These are phyloP conservation scores for Talaromyces amestolkiae DNA, from an alignment of 2,329 filamentous ascomycete genomes.

Conservation along the genomic window DNA sequence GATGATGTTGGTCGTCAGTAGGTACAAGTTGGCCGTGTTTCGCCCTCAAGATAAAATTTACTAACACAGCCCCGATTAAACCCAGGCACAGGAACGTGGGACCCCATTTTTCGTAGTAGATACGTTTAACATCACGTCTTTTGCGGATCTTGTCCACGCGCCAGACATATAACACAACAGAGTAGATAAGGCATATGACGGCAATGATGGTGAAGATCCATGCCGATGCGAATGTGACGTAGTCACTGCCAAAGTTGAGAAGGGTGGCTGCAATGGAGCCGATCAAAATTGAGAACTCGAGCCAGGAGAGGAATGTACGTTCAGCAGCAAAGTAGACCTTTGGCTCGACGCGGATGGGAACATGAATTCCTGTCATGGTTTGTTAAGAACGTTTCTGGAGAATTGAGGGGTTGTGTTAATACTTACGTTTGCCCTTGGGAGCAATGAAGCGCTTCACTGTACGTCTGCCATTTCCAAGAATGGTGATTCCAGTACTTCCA, in stretches of 20 bases:
- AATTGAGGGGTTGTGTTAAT: neutral
- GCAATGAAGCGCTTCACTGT: slow-evolving; percentile 57
- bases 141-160: slow-evolving; percentile 80
- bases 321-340: slow-evolving; percentile 98
- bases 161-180: slow-evolving; percentile 81
- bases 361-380: slow-evolving; percentile 69
- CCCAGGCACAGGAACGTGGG: slow-evolving; percentile 73
- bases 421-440: slow-evolving; percentile 55
- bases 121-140: slow-evolving; percentile 69
- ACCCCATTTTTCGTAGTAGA: slow-evolving; percentile 85
- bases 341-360: slow-evolving; percentile 91
- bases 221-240: slow-evolving; percentile 64
- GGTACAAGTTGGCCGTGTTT: slow-evolving; percentile 42
- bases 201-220: slow-evolving; percentile 81
- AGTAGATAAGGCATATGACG: slow-evolving; percentile 74
- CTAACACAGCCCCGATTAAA: slow-evolving; percentile 68
- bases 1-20: neutral
- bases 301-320: slow-evolving; percentile 92
- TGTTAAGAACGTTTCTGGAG: neutral
- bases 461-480: slow-evolving; percentile 42
- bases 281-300: slow-evolving; percentile 95
- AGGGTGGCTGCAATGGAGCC: slow-evolving; percentile 81
- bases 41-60: slow-evolving; percentile 82
- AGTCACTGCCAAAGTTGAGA: slow-evolving; percentile 70
- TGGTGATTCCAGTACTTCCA: slow-evolving; percentile 35